Conservation (phyloP, 768 basidiomycete species). For the Boletales sp. region DNA sequence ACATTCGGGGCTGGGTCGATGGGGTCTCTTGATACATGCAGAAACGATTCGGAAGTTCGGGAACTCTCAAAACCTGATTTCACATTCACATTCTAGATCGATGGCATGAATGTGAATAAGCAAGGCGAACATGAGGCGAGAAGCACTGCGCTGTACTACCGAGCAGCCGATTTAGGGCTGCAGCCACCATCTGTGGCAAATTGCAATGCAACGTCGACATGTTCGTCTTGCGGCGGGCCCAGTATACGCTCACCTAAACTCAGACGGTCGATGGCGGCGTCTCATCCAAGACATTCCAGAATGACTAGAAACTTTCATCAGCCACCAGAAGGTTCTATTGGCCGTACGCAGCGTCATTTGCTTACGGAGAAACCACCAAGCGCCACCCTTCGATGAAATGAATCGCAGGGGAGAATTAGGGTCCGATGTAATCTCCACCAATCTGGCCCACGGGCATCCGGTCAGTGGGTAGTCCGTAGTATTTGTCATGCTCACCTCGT, state of each 20-base stretch:
- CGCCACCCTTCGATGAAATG: conserved; percentile 18
- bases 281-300: conserved; percentile 7
- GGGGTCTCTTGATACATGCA: conserved; percentile 20
- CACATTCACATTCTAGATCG: conserved; percentile 16
- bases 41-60: conserved; percentile 21
- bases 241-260: conserved; percentile 13
- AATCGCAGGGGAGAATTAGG: conserved; percentile 18
- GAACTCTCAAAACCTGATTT: conserved; percentile 8
- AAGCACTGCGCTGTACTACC: conserved; percentile 19
- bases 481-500: conserved; percentile 21
- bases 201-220: conserved; percentile 15
- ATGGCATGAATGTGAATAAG: conserved; percentile 22
- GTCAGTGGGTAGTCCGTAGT: conserved; percentile 11
- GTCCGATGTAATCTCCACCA: conserved; percentile 17
- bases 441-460: conserved; percentile 14
- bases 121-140: conserved; percentile 28
- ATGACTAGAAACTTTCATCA: conserved; percentile 10
- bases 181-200: conserved; percentile 10
- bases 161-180: conserved; percentile 14
- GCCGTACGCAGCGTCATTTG: conserved; percentile 9
- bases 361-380: conserved; percentile 9
- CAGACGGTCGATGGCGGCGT: conserved; percentile 4
- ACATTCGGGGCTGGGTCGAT: neutral
- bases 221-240: conserved; percentile 13
- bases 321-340: conserved; percentile 7